Evolutionary conservation across 225 moss, liverwort and hornwort genomes (phyloP).

Genomic region (Ulota crispa): DNA sequence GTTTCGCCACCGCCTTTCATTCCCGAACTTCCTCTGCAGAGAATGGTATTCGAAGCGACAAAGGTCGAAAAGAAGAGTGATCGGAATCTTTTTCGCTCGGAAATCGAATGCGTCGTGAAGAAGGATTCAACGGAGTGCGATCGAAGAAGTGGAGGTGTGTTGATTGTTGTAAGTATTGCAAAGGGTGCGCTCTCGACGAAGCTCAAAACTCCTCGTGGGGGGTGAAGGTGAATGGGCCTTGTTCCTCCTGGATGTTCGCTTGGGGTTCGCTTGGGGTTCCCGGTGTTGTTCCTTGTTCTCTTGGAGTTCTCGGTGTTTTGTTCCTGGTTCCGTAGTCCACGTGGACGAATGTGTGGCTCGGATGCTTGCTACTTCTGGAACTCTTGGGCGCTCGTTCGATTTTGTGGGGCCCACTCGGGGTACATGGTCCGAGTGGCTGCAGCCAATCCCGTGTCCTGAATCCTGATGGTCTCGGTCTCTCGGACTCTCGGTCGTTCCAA

Average conservation of each 20-base stretch:
- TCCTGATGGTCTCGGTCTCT: too few relatives aligned
- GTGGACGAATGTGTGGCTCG: constrained; percentile 9
- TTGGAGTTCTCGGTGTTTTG: not conserved
- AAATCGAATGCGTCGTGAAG: not conserved
- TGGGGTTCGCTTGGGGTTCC: not conserved
- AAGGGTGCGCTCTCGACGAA: not conserved
- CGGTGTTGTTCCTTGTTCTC: not conserved
- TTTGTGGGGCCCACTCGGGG: not conserved
- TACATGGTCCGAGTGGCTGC: not conserved
- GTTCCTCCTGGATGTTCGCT: not conserved
- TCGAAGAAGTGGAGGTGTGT: not conserved
- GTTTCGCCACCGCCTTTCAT: not conserved
- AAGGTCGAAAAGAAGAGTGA: not conserved
- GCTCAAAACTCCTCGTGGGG: not conserved
- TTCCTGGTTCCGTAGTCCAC: not conserved
- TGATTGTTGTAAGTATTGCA: not conserved
- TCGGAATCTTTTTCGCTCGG: fast-evolving
- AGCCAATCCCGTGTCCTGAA: too few relatives aligned
- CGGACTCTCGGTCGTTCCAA: too few relatives aligned
- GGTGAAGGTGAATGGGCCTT: not conserved
- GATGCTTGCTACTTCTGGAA: too few relatives aligned
- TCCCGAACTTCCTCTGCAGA: constrained; percentile 1
- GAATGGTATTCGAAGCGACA: constrained; percentile 7
- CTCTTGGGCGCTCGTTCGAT: not conserved
- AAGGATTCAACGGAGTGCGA: not conserved